Base-by-base conservation (phyloP, 805 yeast genomes). In the Starmera pachycereana region DNA sequence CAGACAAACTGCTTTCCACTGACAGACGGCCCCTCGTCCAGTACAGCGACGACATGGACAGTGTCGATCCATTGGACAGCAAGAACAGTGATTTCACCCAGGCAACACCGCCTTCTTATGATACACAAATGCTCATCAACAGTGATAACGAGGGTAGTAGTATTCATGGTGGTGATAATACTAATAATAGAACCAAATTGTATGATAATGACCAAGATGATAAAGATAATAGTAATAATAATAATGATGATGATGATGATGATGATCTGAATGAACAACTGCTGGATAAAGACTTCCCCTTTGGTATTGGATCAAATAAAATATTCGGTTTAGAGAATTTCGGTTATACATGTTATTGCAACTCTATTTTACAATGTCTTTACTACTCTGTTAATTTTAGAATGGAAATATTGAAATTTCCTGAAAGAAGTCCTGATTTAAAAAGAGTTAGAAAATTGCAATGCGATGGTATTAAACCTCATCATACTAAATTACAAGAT, bases 291-390 rank as follows among this genome's bases (percentile, higher is more conserved):
- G 45, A 44, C 7, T 42, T 65, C 44, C 81, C 80, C 9, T 77
- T 59, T 53, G 89, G 87, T 6, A 79, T 78, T 54, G 89, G 88
- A 2, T 64, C 78, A 7, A 66, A 72, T 44, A 83, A 81, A 56
- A 71, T 83, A 18, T 83, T 74, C 57, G 94, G 94, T 1, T 75
- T 81, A 72, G 92, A 84, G 55, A 84, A 84, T 54, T 83, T 82
- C 52, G 95, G 95, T 3, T 81, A 88, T 57, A 88, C 97, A 0
- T 92, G 97, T 63, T 90, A 90, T 63, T 85, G 95, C 61, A 92
- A 92, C 52, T 86, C 96, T 9, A 84, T 92, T 28, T 63, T 92
- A 19, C 98, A 92, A 58, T 86, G 95, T 48, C 69, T 90, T 9
- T 90, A 75, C 65, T 80, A 83, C 61, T 72, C 90, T 4, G 69